Conservation (phyloP, 2,329 filamentous ascomycete genomes). For the Fusarium chuoi region DNA sequence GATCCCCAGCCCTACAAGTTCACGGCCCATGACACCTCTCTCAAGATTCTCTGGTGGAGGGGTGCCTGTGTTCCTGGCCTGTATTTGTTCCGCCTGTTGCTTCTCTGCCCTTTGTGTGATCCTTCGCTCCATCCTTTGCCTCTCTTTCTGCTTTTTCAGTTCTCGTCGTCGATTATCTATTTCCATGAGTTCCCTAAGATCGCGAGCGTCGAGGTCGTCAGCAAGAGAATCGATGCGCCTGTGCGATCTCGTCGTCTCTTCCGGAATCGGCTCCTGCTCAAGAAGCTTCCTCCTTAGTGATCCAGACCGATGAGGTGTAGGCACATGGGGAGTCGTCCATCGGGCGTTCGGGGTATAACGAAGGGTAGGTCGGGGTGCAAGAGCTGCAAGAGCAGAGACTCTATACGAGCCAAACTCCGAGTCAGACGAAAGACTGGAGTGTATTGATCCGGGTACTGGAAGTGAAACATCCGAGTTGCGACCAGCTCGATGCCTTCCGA, state of each 20-base stretch:
- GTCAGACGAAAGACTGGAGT: constrained; percentile 79
- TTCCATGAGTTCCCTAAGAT: constrained; percentile 89
- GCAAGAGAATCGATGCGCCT: constrained; percentile 78
- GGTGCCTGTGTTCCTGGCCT: constrained; percentile 61
- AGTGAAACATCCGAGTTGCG: constrained; percentile 79
- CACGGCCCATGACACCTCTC: constrained; percentile 69
- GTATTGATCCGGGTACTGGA: constrained; percentile 77
- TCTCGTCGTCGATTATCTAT: constrained; percentile 84
- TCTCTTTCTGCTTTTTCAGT: constrained; percentile 74
- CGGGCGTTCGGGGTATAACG: constrained; percentile 76
- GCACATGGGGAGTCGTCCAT: constrained; percentile 58
- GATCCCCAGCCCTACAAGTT: constrained; percentile 65
- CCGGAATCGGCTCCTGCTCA: constrained; percentile 64
- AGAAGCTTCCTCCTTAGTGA: constrained; percentile 64
- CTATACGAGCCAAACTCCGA: constrained; percentile 80
- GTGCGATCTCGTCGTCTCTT: constrained; percentile 69
- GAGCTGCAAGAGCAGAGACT: constrained; percentile 80
- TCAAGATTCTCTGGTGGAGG: constrained; percentile 67
- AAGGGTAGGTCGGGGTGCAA: constrained; percentile 86
- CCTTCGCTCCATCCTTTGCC: constrained; percentile 72
- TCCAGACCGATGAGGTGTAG: constrained; percentile 59
- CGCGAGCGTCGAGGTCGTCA: constrained; percentile 85
- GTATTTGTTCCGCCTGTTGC: constrained; percentile 67
- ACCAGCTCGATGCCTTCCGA: constrained; percentile 65
- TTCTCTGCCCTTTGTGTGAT: constrained; percentile 75